These are phyloP conservation scores for Coccomyxa sp. DNA, from an alignment of 139 green algal species.

Conservation along the genomic window DNA sequence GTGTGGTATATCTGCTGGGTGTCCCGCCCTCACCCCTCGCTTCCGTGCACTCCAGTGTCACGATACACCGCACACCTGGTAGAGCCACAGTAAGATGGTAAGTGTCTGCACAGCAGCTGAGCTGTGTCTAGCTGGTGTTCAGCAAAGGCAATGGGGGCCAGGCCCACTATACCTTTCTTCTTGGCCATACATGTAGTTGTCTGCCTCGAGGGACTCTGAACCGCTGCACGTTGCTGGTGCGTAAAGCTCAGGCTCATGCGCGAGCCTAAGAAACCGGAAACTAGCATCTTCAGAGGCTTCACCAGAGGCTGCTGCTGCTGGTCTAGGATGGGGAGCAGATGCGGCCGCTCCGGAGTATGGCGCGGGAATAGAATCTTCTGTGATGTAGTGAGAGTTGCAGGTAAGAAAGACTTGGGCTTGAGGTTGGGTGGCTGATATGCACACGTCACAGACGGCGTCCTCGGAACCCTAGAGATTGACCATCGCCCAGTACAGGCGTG, in stretches of 20 bases:
- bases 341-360: no score
- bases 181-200: conserved; percentile 81
- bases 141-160: no score
- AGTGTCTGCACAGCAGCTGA: neutral
- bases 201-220: conserved; percentile 28
- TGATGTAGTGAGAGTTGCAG: no score
- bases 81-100: neutral
- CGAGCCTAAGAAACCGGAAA: neutral
- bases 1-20: conserved; percentile 69
- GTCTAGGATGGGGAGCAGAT: no score
- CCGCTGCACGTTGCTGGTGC: neutral
- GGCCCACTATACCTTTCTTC: conserved; percentile 78
- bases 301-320: no score
- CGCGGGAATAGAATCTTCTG: no score
- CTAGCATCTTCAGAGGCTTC: no score
- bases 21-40: conserved; percentile 51
- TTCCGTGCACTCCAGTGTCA: conserved; percentile 95
- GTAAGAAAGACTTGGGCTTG: no score
- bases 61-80: conserved; percentile 67
- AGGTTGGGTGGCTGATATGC: no score
- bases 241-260: neutral
- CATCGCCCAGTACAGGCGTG: no score
- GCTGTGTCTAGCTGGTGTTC: neutral
- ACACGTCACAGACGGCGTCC: no score
- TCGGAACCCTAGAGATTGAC: no score